Base-by-base conservation (phyloP, 2,329 filamentous ascomycete genomes). In the Paramyrothecium roridum region DNA sequence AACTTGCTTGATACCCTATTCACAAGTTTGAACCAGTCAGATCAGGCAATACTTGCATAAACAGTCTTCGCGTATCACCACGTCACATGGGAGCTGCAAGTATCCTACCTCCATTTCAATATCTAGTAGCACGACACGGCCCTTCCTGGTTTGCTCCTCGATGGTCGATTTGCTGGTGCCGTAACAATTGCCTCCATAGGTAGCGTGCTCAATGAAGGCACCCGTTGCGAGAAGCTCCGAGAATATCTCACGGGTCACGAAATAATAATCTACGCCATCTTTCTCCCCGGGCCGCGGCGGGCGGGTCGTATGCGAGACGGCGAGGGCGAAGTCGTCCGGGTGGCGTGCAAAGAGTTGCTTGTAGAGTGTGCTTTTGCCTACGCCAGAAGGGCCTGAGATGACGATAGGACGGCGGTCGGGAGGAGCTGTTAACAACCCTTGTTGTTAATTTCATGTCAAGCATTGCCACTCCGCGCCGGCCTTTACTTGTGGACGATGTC, bases 61-160 rank as follows among this genome's bases (percentile, higher is more conserved):
- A 34, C 12, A 19, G 37, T 6, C n/a, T 43, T 43, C 37, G n/a
- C 12, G 37, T 43, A 19, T 6, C n/a, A 17, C 37, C n/a, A 16
- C 13, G 37, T 43, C 37, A 43, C 37, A 43, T 13, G n/a, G 16
- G 13, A 19, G 37, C n/a, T 16, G 12, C 7, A 34, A 12, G 17
- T 48, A 49, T 64, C 76, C 34, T 70, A 88, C 87, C 84, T 96
- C 92, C 91, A 97, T 96, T 80, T 97, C 93, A 69, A 97, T 98
- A 71, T 98, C 93, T 63, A 97, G 77, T 50, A 97, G 86, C 58
- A 93, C 93, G 46, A 92, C 84, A 66, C 81, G 82, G 19, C 86
- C 87, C 75, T 86, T 84, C 60, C 84, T 82, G 3, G 82, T 83
- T 70, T 93, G 86, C 65, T 90, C 84, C 71, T 87, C 82, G 60